These are phyloP conservation scores for Ceratobasidium sp. DNA, from an alignment of 1,284 basidiomycete genomes.

Conservation along the genomic window DNA sequence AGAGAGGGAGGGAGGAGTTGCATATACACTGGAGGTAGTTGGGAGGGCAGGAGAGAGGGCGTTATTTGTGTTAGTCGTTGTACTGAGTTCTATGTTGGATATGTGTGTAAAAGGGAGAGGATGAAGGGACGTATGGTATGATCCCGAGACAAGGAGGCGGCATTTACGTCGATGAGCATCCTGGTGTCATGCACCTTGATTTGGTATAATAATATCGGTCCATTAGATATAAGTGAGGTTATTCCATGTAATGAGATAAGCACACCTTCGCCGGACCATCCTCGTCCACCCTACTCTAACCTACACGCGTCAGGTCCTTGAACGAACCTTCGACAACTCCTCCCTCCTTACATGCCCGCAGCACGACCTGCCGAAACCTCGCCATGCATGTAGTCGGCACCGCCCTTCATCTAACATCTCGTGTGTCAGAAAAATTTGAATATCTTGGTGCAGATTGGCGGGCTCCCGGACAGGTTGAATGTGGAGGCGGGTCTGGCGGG, in stretches of 20 bases:
- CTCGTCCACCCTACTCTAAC: no score
- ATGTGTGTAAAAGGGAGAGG: neutral
- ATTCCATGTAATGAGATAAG: constrained; percentile 91
- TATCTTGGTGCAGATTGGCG: no score
- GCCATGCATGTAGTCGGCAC: no score
- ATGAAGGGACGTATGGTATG: constrained; percentile 70
- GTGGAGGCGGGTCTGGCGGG: no score
- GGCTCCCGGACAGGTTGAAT: no score
- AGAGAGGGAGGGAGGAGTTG: constrained; percentile 92
- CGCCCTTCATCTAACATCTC: no score
- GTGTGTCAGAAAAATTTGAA: no score
- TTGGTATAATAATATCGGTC: constrained; percentile 92
- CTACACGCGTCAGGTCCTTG: no score
- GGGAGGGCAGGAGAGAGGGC: constrained; percentile 82
- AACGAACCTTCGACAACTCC: constrained; percentile 70
- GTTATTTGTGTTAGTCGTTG: constrained; percentile 76
- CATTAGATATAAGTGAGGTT: constrained; percentile 81
- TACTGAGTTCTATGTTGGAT: constrained; percentile 60
- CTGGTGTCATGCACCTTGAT: constrained; percentile 85
- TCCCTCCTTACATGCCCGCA: no score
- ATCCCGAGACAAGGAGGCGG: constrained; percentile 83
- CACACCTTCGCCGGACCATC: constrained; percentile 76
- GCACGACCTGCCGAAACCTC: no score
- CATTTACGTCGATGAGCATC: constrained; percentile 93
- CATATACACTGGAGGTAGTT: constrained; percentile 93